These are phyloP conservation scores for Mycocentrospora acerina DNA, from an alignment of 2,329 filamentous ascomycete genomes.

Conservation along the genomic window DNA sequence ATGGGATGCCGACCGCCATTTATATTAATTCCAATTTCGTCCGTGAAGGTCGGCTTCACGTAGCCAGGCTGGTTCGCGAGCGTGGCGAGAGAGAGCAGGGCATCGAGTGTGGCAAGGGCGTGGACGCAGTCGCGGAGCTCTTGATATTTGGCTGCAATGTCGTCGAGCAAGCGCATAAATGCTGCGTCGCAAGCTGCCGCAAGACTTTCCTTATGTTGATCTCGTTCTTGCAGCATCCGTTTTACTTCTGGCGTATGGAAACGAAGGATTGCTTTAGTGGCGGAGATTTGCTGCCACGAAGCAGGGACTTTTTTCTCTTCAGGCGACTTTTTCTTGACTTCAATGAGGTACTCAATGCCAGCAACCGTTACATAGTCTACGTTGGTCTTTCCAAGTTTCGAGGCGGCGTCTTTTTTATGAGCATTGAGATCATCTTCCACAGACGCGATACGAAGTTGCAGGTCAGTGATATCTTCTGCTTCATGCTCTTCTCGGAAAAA, in stretches of 20 bases:
- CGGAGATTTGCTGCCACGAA: conserved; percentile 91
- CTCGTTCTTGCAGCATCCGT: conserved; percentile 78
- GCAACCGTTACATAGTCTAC: conserved; percentile 80
- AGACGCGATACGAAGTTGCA: conserved; percentile 89
- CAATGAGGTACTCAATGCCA: conserved; percentile 92
- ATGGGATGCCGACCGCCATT: conserved; percentile 84
- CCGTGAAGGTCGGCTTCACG: conserved; percentile 69
- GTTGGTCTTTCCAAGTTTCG: conserved; percentile 69
- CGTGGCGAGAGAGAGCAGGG: conserved; percentile 80
- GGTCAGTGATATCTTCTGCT: conserved; percentile 82
- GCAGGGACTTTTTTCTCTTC: conserved; percentile 86
- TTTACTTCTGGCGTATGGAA: conserved; percentile 95
- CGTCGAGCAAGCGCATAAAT: conserved; percentile 69
- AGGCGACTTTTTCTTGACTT: conserved; percentile 70
- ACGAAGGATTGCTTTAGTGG: conserved; percentile 86
- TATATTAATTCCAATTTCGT: conserved; percentile 69
- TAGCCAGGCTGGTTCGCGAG: conserved; percentile 88
- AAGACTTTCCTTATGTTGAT: conserved; percentile 91
- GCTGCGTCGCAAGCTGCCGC: conserved; percentile 88
- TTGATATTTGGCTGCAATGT: conserved; percentile 83
- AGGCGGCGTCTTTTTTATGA: conserved; percentile 70
- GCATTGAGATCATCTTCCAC: conserved; percentile 86
- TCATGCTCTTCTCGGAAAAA: conserved; percentile 90
- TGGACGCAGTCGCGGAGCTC: conserved; percentile 85
- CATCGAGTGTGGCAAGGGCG: conserved; percentile 83